Evolutionary conservation across 306 rosid genomes (phyloP).

Genomic region (Quercus mongolica): DNA sequence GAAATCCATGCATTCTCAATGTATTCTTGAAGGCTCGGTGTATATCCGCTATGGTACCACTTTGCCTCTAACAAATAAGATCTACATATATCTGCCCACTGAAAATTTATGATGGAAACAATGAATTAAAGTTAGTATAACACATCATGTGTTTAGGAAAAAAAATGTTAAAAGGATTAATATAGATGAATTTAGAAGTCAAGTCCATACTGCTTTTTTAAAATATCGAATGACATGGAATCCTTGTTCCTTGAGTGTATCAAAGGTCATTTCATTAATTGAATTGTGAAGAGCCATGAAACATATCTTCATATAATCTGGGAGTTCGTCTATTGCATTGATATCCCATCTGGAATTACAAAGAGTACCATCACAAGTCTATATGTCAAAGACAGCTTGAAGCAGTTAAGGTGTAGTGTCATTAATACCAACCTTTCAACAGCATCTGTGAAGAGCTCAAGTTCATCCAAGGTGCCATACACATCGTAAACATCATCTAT

Average conservation of each 20-base stretch:
- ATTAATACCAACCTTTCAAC: slow-evolving; percentile 10
- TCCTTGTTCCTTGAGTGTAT: background rate
- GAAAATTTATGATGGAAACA: too few species aligned
- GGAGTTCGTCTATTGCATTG: background rate
- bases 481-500: slow-evolving; percentile 21
- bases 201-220: background rate
- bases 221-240: background rate
- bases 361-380: background rate
- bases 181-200: background rate
- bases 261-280: background rate
- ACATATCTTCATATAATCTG: background rate
- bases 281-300: background rate
- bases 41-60: too few species aligned
- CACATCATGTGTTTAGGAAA: background rate
- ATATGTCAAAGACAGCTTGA: background rate
- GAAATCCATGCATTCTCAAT: too few species aligned
- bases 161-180: too few species aligned
- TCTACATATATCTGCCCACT: too few species aligned
- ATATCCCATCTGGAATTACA: background rate
- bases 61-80: too few species aligned
- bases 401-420: background rate
- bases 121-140: too few species aligned
- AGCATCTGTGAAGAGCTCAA: slow-evolving; percentile 15
- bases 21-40: too few species aligned
- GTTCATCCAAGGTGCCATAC: slow-evolving; percentile 14